These are phyloP conservation scores for Austroboletus festivus DNA, from an alignment of 768 basidiomycete species.

Conservation along the genomic window DNA sequence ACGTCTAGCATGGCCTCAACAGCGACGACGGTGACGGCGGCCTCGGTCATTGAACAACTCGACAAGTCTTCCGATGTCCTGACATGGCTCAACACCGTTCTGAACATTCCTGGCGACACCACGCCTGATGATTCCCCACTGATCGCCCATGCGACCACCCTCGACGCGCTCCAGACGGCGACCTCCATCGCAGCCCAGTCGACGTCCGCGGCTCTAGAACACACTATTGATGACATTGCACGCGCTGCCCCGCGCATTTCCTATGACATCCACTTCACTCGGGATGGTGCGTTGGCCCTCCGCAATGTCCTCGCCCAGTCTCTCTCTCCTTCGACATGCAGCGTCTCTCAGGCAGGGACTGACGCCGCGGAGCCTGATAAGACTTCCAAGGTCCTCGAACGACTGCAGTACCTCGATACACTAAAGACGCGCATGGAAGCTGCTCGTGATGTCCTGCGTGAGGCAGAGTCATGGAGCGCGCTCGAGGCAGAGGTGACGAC, in stretches of 20 bases:
- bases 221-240: constrained; percentile 89
- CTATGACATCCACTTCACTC: constrained; percentile 97
- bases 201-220: constrained; percentile 82
- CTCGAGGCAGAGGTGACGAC: constrained; percentile 89
- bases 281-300: constrained; percentile 81
- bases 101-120: constrained; percentile 39
- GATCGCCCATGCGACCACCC: constrained; percentile 63
- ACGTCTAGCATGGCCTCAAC: constrained; percentile 19
- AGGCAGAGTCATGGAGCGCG: constrained; percentile 96
- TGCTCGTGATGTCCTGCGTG: constrained; percentile 82
- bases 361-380: constrained; percentile 30
- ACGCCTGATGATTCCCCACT: constrained; percentile 30
- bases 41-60: constrained; percentile 51
- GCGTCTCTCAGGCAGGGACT: neutral
- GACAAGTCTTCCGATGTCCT: constrained; percentile 60
- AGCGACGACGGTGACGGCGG: constrained; percentile 25
- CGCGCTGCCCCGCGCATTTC: constrained; percentile 86
- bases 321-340: constrained; percentile 37
- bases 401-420: constrained; percentile 76
- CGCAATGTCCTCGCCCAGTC: constrained; percentile 60
- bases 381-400: constrained; percentile 68
- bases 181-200: constrained; percentile 87
- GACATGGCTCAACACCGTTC: constrained; percentile 70
- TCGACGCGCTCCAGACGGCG: constrained; percentile 72
- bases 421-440: constrained; percentile 87